Evolutionary conservation across 1,284 basidiomycete genomes (phyloP), one percentile per base, ranked within the genome.

Genomic region (Ustilago xerochloae): DNA sequence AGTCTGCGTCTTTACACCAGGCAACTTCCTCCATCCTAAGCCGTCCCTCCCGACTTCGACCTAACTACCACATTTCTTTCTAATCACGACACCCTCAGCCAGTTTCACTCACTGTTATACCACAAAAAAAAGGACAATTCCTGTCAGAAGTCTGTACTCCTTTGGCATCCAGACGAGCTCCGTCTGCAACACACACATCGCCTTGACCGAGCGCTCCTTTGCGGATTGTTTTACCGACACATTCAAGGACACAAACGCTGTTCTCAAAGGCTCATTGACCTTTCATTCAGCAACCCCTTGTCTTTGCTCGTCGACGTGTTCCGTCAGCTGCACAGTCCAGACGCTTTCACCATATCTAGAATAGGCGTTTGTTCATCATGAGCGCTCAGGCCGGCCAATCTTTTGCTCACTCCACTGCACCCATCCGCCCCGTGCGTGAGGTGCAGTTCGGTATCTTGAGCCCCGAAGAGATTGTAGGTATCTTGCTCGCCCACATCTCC

Each of bases 371-470:
- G 55, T 51, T 35, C 58, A 67, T 18, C 48, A 75, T 75, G 72
- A 75, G 72, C 38, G 67, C 67, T 36, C 67, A 70, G 33, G 76
- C 72, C 33, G 76, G 78, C 39, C 78, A 80, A 66, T 78, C 75
- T 59, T 88, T 88, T 77, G 86, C 94, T 75, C 92, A 91, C 86
- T 97, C 94, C 43, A 91, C 92, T 83, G 94, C 94, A 63, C 95
- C 95, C 38, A 89, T 95, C 86, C 80, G 82, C 60, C 64, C 74
- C 43, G 93, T 98, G 81, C 92, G 91, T 87, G 95, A 98, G 87
- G 96, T 99, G 69, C 97, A 99, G 86, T 99, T 99, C 87, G 96
- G 97, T 84, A 94, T 99, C 79, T 90, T 99, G 83, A 97, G 94
- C 55, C 97, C 97, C n/a, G 97, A 99, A 87, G 97, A 99, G 88